phyloP scores from a whole-genome alignment of 768 basidiomycete genomes.

The Roridomyces roridus region DNA sequence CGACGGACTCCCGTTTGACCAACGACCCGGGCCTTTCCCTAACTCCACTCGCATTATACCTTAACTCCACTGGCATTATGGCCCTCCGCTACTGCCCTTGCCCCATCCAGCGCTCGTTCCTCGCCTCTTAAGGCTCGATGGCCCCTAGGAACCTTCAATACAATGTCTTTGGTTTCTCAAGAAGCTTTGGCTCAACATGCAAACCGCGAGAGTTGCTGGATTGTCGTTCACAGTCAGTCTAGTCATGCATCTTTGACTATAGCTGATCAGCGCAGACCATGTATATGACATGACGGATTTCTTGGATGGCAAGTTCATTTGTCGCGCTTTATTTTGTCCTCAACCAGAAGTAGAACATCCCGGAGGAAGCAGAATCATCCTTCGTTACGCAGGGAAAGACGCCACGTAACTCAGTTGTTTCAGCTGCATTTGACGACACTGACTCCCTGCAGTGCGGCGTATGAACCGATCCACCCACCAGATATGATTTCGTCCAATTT shows the following conservation, averaged over 20 bases:
- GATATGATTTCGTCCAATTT: slow-evolving; percentile 61
- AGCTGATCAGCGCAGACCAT: slow-evolving; percentile 37
- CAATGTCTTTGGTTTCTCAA: slow-evolving; percentile 9
- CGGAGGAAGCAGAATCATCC: slow-evolving; percentile 64
- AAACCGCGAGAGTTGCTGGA: slow-evolving; percentile 60
- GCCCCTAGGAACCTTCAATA: not conserved
- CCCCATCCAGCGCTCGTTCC: not conserved
- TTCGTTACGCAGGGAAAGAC: slow-evolving; percentile 72
- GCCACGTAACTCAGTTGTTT: slow-evolving; percentile 54
- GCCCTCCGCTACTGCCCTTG: not conserved
- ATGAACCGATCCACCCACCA: slow-evolving; percentile 74
- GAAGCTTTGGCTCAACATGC: slow-evolving; percentile 12
- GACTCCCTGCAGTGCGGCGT: slow-evolving; percentile 47
- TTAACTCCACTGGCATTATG: slow-evolving; percentile 9
- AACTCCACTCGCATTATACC: no score
- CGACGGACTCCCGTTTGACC: no score
- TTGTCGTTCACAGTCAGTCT: slow-evolving; percentile 61
- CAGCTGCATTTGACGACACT: not conserved
- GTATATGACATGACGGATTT: slow-evolving; percentile 63
- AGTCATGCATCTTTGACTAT: slow-evolving; percentile 1
- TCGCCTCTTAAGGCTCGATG: not conserved
- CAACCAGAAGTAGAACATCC: slow-evolving; percentile 45
- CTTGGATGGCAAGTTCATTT: slow-evolving; percentile 42
- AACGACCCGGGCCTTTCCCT: no score
- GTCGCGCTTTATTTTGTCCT: not conserved